Evolutionary conservation across 108 stramenopile species (phyloP).

Genomic region (Hondaea fermentalgiana): DNA sequence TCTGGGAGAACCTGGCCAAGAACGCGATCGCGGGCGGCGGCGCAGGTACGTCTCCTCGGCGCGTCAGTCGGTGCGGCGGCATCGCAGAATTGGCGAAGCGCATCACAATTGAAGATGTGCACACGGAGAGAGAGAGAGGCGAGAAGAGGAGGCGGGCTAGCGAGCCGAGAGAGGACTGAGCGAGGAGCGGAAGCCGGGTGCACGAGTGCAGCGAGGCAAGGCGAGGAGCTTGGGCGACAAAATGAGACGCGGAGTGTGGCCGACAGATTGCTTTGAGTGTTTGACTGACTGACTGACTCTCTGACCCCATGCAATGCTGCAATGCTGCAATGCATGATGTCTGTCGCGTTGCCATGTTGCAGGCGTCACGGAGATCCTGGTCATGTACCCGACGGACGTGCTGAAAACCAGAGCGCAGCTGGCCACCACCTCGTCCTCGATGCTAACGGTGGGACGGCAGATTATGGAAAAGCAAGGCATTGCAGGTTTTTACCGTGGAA

Average conservation of each 20-base stretch:
- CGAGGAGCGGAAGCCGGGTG: too few relatives aligned
- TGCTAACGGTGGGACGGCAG: slow-evolving; percentile 22
- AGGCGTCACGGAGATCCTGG: slow-evolving; percentile 29
- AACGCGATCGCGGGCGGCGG: slow-evolving; percentile 34
- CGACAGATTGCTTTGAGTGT: too few relatives aligned
- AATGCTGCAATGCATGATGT: neutral
- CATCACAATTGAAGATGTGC: too few relatives aligned
- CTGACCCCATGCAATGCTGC: too few relatives aligned
- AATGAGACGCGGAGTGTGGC: too few relatives aligned
- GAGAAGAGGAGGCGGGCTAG: too few relatives aligned
- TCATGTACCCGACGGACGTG: slow-evolving; percentile 42
- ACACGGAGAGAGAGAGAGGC: too few relatives aligned
- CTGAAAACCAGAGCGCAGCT: slow-evolving; percentile 37
- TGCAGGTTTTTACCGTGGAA: slow-evolving; percentile 34
- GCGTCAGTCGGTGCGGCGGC: neutral
- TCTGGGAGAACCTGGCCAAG: slow-evolving; percentile 20
- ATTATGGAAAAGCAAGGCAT: slow-evolving; percentile 25
- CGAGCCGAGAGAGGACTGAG: too few relatives aligned
- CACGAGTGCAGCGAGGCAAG: too few relatives aligned
- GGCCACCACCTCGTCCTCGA: slow-evolving; percentile 24
- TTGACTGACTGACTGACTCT: too few relatives aligned
- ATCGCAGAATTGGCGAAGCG: neutral
- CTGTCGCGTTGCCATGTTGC: neutral
- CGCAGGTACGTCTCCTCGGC: neutral
- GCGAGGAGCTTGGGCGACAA: too few relatives aligned